Percentiles rank a stretch among this genome's conserved stretches.
These are phyloP conservation scores for Cercospora sp. DNA, from an alignment of 2,329 filamentous ascomycete genomes.

Conservation along the genomic window DNA sequence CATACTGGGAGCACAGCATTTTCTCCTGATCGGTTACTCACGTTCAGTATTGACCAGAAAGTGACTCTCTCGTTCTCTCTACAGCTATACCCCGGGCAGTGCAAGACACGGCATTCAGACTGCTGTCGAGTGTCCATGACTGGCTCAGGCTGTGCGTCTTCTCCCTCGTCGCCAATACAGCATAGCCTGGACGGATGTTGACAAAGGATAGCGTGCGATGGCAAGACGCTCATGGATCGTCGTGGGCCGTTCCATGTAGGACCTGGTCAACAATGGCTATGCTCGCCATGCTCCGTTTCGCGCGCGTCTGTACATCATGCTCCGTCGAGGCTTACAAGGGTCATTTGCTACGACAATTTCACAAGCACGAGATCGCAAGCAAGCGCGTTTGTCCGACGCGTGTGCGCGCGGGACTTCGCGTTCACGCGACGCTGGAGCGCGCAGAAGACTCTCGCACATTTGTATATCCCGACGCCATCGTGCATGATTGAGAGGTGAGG, in stretches of 20 bases:
- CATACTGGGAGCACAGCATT: background rate
- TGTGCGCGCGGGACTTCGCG: background rate
- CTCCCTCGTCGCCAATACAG: background rate
- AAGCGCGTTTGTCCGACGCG: background rate
- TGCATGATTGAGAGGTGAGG: slow-evolving; percentile 10
- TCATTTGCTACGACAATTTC: background rate
- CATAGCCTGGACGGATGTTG: background rate
- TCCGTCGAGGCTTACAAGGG: background rate
- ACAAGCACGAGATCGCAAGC: background rate
- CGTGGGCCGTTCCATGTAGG: background rate
- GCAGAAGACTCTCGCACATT: background rate
- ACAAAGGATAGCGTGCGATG: background rate
- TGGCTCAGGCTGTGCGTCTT: background rate
- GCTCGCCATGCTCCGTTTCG: slow-evolving; percentile 15
- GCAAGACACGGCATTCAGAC: background rate
- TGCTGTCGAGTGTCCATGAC: background rate
- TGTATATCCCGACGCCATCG: background rate
- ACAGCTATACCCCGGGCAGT: background rate
- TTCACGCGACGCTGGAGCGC: background rate
- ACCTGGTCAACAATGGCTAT: background rate
- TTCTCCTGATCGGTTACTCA: background rate
- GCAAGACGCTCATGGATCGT: background rate
- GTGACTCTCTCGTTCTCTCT: background rate
- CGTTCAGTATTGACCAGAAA: background rate
- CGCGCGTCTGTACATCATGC: slow-evolving; percentile 23